phyloP scores from a whole-genome alignment of 352 stramenopile genomes.

The Globisporangium takayamanum region DNA sequence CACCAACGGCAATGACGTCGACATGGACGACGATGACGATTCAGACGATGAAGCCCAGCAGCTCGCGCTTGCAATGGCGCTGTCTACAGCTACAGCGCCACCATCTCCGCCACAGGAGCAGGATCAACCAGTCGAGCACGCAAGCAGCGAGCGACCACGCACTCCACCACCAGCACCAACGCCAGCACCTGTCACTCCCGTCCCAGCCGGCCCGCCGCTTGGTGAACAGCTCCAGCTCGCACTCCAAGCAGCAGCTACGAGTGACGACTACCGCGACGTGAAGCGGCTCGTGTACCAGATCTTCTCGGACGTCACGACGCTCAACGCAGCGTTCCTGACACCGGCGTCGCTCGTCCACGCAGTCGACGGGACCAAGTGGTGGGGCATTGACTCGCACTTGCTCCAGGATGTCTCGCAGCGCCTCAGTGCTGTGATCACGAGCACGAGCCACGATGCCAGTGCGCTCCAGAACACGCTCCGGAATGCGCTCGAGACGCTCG shows the following conservation, averaged over 20 bases:
- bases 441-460: constrained; percentile 21
- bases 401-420: constrained; percentile 40
- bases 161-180: background rate
- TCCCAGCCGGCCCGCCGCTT: constrained; percentile 13
- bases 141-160: constrained; percentile 18
- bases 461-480: constrained; percentile 66
- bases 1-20: constrained; percentile 18
- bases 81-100: constrained; percentile 12
- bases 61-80: constrained; percentile 1
- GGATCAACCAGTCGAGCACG: background rate
- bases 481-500: constrained; percentile 60
- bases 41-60: constrained; percentile 9
- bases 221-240: constrained; percentile 36
- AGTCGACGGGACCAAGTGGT: constrained; percentile 32
- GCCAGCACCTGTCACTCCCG: background rate
- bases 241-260: constrained; percentile 30
- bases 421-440: constrained; percentile 28
- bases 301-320: constrained; percentile 52
- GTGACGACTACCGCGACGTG: constrained; percentile 39
- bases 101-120: background rate
- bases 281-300: constrained; percentile 65
- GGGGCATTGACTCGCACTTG: constrained; percentile 37
- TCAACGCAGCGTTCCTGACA: constrained; percentile 47
- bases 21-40: constrained; percentile 32
- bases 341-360: background rate